These are phyloP conservation scores for Fusarium sublunatum DNA, from an alignment of 2,329 filamentous ascomycete genomes.

Conservation along the genomic window DNA sequence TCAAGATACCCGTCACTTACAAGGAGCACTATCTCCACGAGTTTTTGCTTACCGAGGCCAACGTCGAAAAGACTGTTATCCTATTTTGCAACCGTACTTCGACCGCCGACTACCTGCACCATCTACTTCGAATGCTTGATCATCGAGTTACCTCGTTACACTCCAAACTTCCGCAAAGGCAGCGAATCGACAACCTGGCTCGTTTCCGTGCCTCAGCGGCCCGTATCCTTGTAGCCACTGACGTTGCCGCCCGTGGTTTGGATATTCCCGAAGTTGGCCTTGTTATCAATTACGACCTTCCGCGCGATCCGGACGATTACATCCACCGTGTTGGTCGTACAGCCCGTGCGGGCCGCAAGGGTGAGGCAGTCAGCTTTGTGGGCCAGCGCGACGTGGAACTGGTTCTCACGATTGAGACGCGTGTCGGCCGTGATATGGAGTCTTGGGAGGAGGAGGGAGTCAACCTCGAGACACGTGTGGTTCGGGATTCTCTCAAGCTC, in stretches of 20 bases:
- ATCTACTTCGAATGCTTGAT: slow-evolving; percentile 83
- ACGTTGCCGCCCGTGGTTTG: slow-evolving; percentile 92
- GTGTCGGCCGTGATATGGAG: slow-evolving; percentile 83
- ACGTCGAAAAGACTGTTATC: slow-evolving; percentile 81
- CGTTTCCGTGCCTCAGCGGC: slow-evolving; percentile 92
- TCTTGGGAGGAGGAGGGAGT: slow-evolving; percentile 91
- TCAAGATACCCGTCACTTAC: slow-evolving; percentile 90
- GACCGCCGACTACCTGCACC: slow-evolving; percentile 89
- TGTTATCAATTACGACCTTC: slow-evolving; percentile 95
- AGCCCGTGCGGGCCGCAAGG: slow-evolving; percentile 86
- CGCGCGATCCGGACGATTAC: slow-evolving; percentile 96
- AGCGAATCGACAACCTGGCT: slow-evolving; percentile 87
- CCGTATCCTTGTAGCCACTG: slow-evolving; percentile 90
- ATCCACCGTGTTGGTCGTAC: slow-evolving; percentile 97
- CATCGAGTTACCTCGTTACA: slow-evolving; percentile 94
- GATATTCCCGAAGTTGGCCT: slow-evolving; percentile 93
- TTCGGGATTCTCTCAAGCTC: slow-evolving; percentile 85
- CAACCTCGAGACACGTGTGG: slow-evolving; percentile 89
- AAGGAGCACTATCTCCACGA: slow-evolving; percentile 95
- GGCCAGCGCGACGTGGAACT: slow-evolving; percentile 93
- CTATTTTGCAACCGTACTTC: slow-evolving; percentile 94
- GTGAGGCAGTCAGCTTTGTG: slow-evolving; percentile 87
- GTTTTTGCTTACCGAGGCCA: slow-evolving; percentile 82
- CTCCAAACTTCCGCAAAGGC: slow-evolving; percentile 84
- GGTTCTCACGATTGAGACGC: slow-evolving; percentile 87